phyloP scores from a whole-genome alignment of 768 basidiomycete genomes.

The Saitozyma sp. region DNA sequence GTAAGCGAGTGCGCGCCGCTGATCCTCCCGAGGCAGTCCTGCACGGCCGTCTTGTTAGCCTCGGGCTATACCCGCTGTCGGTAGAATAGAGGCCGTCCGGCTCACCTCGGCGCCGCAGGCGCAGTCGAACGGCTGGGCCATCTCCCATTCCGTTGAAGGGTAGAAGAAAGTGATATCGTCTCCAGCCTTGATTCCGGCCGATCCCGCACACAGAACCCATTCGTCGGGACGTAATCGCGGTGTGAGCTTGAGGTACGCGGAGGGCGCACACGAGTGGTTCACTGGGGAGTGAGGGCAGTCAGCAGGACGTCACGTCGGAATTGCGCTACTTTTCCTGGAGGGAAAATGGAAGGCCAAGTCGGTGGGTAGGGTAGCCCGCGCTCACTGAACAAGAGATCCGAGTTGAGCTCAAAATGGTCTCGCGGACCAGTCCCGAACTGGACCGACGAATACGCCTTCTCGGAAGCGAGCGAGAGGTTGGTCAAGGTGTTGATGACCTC shows the following conservation, averaged over 20 bases:
- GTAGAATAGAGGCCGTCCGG: neutral
- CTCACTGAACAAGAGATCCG: constrained; percentile 64
- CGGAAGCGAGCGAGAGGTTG: constrained; percentile 40
- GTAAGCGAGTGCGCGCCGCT: constrained; percentile 58
- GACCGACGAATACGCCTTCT: constrained; percentile 60
- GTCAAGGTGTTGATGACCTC: constrained; percentile 30
- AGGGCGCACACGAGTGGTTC: constrained; percentile 68
- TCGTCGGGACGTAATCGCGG: constrained; percentile 52
- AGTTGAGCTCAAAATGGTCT: constrained; percentile 63
- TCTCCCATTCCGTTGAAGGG: constrained; percentile 69
- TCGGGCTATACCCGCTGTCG: neutral
- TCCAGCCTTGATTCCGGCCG: constrained; percentile 49
- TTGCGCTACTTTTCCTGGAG: too few relatives aligned
- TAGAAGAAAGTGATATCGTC: constrained; percentile 64
- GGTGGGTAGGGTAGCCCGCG: constrained; percentile 5
- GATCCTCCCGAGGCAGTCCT: constrained; percentile 59
- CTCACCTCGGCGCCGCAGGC: constrained; percentile 57
- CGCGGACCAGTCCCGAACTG: constrained; percentile 58
- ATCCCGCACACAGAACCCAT: constrained; percentile 60
- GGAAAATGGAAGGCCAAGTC: too few relatives aligned
- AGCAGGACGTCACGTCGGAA: too few relatives aligned
- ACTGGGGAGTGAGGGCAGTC: constrained; percentile 40
- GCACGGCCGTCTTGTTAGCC: neutral
- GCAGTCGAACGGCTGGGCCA: constrained; percentile 66
- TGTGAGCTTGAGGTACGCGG: constrained; percentile 61